Conservation (phyloP, 2,329 filamentous ascomycete genomes). For the Colletotrichum siamense region DNA sequence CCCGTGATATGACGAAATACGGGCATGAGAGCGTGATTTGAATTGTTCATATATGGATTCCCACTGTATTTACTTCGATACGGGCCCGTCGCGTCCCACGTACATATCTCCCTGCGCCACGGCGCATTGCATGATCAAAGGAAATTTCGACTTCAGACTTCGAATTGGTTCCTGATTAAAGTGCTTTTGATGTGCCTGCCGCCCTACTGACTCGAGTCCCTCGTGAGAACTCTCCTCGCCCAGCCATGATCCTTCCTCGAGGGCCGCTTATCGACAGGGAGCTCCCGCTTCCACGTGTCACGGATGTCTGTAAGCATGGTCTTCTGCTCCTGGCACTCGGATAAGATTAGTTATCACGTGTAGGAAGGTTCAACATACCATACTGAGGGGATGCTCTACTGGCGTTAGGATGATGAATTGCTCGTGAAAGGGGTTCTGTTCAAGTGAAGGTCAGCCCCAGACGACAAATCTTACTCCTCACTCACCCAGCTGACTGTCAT, state of each 20-base stretch:
- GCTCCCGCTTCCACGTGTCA: neutral
- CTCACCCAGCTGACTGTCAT: neutral
- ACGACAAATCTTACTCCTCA: neutral
- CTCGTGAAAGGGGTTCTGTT: neutral
- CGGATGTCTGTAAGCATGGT: neutral
- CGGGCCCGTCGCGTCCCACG: neutral
- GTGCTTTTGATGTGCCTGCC: accelerated
- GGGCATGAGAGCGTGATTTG: neutral
- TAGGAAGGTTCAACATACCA: neutral
- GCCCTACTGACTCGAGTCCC: neutral
- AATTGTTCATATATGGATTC: neutral
- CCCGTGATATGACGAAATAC: neutral
- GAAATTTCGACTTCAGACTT: neutral
- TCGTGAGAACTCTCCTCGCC: neutral
- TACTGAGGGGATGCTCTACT: neutral
- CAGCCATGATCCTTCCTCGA: neutral
- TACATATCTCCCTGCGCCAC: neutral
- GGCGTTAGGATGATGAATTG: neutral
- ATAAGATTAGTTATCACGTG: neutral
- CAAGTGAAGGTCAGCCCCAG: neutral
- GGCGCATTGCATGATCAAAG: neutral
- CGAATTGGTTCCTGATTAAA: neutral
- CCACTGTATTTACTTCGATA: neutral
- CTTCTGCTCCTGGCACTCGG: neutral
- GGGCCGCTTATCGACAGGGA: neutral